Evolutionary conservation across 495 filamentous ascomycete genomes (phyloP).

Genomic region (Penicillium angulare): DNA sequence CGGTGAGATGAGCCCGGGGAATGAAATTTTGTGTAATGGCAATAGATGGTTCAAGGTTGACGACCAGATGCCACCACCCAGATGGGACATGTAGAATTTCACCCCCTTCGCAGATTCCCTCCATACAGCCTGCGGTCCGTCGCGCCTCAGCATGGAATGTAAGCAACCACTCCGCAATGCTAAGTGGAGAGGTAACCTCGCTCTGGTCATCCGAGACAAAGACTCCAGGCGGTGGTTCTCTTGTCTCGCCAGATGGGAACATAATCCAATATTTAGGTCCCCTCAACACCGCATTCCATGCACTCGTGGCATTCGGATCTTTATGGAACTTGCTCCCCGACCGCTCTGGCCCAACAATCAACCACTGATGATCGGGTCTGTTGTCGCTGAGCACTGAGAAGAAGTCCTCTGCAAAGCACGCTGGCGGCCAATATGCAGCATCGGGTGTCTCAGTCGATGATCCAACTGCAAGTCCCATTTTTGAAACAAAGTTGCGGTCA

Average conservation of each 20-base stretch:
- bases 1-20: slow-evolving; percentile 67
- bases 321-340: slow-evolving; percentile 98
- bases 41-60: slow-evolving; percentile 79
- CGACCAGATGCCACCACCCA: slow-evolving; percentile 96
- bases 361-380: slow-evolving; percentile 86
- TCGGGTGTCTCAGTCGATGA: slow-evolving; percentile 37
- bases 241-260: slow-evolving; percentile 68
- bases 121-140: slow-evolving; percentile 70
- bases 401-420: slow-evolving; percentile 84
- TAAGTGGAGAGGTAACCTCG: slow-evolving; percentile 91
- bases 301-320: slow-evolving; percentile 72
- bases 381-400: slow-evolving; percentile 79
- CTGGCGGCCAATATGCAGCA: slow-evolving; percentile 76
- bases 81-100: slow-evolving; percentile 91
- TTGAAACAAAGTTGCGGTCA: slow-evolving; percentile 81
- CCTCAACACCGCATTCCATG: slow-evolving; percentile 93
- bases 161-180: slow-evolving; percentile 94
- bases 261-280: slow-evolving; percentile 99
- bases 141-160: slow-evolving; percentile 89
- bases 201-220: slow-evolving; percentile 89
- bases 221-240: slow-evolving; percentile 77
- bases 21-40: slow-evolving; percentile 98
- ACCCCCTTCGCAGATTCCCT: slow-evolving; percentile 83
- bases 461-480: slow-evolving; percentile 72
- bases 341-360: slow-evolving; percentile 85